Evolutionary conservation across 139 green algal genomes (phyloP), one percentile per base, ranked within the genome.

Genomic region (Micromonas pusilla): DNA sequence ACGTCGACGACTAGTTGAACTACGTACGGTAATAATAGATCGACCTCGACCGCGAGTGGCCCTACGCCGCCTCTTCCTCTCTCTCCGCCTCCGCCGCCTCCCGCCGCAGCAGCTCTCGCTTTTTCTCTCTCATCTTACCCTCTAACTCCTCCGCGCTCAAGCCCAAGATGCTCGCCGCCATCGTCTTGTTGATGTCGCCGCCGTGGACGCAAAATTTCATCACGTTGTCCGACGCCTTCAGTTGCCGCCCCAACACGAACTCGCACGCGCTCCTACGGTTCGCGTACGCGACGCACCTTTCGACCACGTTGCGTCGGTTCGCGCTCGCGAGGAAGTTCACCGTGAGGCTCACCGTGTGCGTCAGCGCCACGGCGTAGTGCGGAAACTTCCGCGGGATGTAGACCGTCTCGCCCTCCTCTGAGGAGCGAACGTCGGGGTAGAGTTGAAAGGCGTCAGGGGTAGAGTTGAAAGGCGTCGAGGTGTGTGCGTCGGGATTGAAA

Each of bases 321-420:
- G 25, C 25, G 30, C 23, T 32, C 19, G 53, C 6, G 13, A 45
- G 4, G 60, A 79, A 81, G 62, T 81, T 81, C 2, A 70, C 52
- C 39, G 76, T 81, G 16, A 81, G 63, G 20, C 28, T 74, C 2
- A 81, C 65, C 3, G 38, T 68, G 19, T 68, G 23, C 19, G 68
- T n/a, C 45, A 75, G 66, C 3, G 34, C 65, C 5, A 81, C 76
- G 4, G 39, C 76, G 39, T 68, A 57, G 66, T 81, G 76, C 36
- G 76, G 76, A 62, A 62, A 81, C 66, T 57, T 63, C n/a, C 76
- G 38, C 19, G 76, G 76, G 65, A 81, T 81, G 76, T 81, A 81
- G 2, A 76, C 37, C 25, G 60, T 76, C 45, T 81, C 76, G 9
- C 76, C 76, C 6, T 53, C 53, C 34, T 38, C 28, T 21, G 63